Base-by-base conservation (phyloP, 2,329 filamentous ascomycete genomes). In the Fusarium anthophilum region DNA sequence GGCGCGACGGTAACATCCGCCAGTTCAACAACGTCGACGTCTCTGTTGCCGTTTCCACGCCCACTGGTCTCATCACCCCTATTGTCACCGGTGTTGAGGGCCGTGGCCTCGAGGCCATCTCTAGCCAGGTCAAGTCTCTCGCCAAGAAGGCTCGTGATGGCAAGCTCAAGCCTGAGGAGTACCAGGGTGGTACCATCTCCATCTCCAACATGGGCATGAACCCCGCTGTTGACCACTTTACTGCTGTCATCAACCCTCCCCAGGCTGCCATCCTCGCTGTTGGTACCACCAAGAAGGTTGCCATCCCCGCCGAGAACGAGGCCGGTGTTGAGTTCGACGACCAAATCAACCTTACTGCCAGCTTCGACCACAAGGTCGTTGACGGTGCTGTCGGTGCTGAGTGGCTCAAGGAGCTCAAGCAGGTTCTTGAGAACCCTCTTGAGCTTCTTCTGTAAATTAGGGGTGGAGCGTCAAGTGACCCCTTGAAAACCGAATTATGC, bases 121-220 rank as follows among this genome's bases (percentile, higher is more conserved):
- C 95, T 62, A 85, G 89, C 80, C 89, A 94, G 83, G 92, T 99
- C 87, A 98, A 98, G 89, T 95, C 98, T 81, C 93, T 99, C 63
- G 95, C 95, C 82, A 98, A 97, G 91, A 94, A 94, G 83, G 96
- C 96, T 73, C 91, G 95, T 72, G 96, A 98, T 79, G 94, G 94
- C 86, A 99, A 98, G 91, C 93, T 99, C 80, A 98, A 98, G 92
- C 96, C 96, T 54, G 96, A 99, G 85, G 95, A 99, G 87, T 99
- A 97, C 91, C 96, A 98, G 89, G 96, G 96, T 64, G 96, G 96
- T 83, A 97, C 94, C 83, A 98, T 99, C 87, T 98, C 96, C 84
- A 98, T 99, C 86, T 97, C 94, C 87, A 99, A 99, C 91, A 97
- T 99, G 96, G 96, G 96, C 85, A 99, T 99, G 96, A 99, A 99